Percentiles rank a stretch among this genome's conserved stretches.
phyloP scores from a whole-genome alignment of 768 basidiomycete species.

The Panus rudis region DNA sequence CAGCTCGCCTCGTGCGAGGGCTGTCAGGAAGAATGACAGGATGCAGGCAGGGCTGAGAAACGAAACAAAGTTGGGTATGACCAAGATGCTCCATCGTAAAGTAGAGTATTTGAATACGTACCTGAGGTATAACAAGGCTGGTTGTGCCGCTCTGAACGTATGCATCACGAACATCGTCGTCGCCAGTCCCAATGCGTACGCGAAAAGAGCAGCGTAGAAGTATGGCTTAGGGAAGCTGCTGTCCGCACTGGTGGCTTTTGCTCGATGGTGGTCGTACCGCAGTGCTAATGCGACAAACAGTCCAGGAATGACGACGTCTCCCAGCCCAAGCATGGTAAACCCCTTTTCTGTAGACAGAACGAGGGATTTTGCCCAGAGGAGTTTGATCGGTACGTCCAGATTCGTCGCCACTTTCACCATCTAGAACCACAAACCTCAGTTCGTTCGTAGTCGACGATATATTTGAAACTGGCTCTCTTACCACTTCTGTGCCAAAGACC shows the following conservation, averaged over 20 bases:
- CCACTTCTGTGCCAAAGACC: slow-evolving; percentile 87
- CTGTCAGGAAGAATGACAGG: slow-evolving; percentile 55
- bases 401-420: slow-evolving; percentile 92
- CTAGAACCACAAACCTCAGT: slow-evolving; percentile 28
- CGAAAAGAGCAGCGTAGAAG: slow-evolving; percentile 60
- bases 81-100: too few species aligned
- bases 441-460: neutral
- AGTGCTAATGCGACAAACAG: slow-evolving; percentile 78
- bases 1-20: slow-evolving; percentile 61
- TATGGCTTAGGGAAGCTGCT: slow-evolving; percentile 58
- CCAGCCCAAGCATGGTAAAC: slow-evolving; percentile 87
- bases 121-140: slow-evolving; percentile 90
- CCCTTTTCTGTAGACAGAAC: slow-evolving; percentile 43
- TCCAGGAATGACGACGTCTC: slow-evolving; percentile 70
- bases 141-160: slow-evolving; percentile 67
- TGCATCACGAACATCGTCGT: slow-evolving; percentile 88
- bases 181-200: slow-evolving; percentile 67
- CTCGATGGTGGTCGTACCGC: slow-evolving; percentile 67
- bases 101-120: slow-evolving; percentile 24
- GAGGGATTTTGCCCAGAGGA: slow-evolving; percentile 76
- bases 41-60: slow-evolving; percentile 66
- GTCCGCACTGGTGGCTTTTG: slow-evolving; percentile 20
- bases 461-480: slow-evolving; percentile 31
- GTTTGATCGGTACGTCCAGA: slow-evolving; percentile 89
- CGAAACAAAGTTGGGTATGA: too few species aligned